A percentile compares a stretch with the other conserved stretches of the same genome.
These are phyloP conservation scores for Pseudisothecium myosuroides DNA, from an alignment of 225 moss, liverwort and hornwort genomes.

Conservation along the genomic window DNA sequence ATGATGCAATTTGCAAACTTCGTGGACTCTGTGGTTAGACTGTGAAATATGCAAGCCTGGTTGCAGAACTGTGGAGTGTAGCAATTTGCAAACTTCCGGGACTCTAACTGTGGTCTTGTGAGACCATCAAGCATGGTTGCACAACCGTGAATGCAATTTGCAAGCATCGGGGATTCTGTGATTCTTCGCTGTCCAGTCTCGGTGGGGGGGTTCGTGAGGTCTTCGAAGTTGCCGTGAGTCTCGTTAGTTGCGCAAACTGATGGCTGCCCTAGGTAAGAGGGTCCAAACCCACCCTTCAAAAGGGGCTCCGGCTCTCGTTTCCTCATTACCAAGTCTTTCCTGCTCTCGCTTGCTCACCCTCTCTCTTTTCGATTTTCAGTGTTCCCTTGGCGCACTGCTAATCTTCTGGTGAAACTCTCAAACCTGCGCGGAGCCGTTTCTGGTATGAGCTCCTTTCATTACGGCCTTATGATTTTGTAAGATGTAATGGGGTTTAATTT, in stretches of 20 bases:
- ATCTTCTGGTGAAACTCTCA: neutral
- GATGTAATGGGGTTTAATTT: too few relatives aligned
- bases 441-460: neutral
- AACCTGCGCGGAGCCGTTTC: neutral
- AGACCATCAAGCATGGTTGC: neutral
- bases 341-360: neutral
- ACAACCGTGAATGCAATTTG: neutral
- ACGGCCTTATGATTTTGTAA: neutral
- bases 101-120: neutral
- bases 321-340: neutral
- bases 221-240: neutral
- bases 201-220: neutral
- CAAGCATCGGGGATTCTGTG: neutral
- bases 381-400: neutral
- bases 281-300: neutral
- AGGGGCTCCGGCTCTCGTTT: neutral
- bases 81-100: neutral
- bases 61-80: neutral
- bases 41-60: neutral
- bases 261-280: neutral
- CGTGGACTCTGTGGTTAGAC: too few relatives aligned
- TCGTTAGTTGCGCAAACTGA: neutral
- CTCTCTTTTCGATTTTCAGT: neutral
- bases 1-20: neutral
- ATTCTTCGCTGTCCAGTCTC: neutral